A percentile compares a stretch with the other conserved stretches of the same genome.
Evolutionary conservation across 78 protist genomes (phyloP).

Genomic region (Polysphondylium violaceum): DNA sequence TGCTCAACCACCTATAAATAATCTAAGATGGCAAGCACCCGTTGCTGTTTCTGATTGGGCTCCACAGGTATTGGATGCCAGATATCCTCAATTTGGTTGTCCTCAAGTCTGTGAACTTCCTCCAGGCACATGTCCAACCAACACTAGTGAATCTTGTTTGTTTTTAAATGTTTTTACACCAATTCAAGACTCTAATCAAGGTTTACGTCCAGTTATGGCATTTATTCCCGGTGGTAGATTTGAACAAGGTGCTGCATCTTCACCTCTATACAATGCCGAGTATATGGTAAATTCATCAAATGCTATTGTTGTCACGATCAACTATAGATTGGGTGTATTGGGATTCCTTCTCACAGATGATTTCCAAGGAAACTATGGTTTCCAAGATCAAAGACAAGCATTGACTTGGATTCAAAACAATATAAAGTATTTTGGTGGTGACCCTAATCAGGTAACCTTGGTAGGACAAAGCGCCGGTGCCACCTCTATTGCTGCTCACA

Average conservation of each 20-base stretch:
- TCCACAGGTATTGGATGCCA: constrained; percentile 25
- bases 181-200: background rate
- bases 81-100: constrained; percentile 12
- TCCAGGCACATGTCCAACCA: constrained; percentile 38
- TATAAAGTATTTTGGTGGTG: constrained; percentile 87
- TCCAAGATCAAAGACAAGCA: constrained; percentile 86
- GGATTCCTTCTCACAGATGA: constrained; percentile 29
- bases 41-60: background rate
- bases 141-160: constrained; percentile 81
- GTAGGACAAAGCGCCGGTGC: constrained; percentile 53
- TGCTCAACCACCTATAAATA: constrained; percentile 48
- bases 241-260: constrained; percentile 18
- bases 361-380: constrained; percentile 85
- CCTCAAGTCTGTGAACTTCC: constrained; percentile 31
- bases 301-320: constrained; percentile 67
- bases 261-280: constrained; percentile 12
- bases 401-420: constrained; percentile 84
- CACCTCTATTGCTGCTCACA: constrained; percentile 68
- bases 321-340: constrained; percentile 49
- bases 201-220: background rate
- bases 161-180: constrained; percentile 73
- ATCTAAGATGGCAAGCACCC: constrained; percentile 59
- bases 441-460: constrained; percentile 56
- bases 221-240: constrained; percentile 16
- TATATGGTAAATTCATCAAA: constrained; percentile 20